Evolutionary conservation across 2,329 filamentous ascomycete genomes (phyloP), one percentile per base, ranked within the genome.

Genomic region (Phyllosticta citriasiana): DNA sequence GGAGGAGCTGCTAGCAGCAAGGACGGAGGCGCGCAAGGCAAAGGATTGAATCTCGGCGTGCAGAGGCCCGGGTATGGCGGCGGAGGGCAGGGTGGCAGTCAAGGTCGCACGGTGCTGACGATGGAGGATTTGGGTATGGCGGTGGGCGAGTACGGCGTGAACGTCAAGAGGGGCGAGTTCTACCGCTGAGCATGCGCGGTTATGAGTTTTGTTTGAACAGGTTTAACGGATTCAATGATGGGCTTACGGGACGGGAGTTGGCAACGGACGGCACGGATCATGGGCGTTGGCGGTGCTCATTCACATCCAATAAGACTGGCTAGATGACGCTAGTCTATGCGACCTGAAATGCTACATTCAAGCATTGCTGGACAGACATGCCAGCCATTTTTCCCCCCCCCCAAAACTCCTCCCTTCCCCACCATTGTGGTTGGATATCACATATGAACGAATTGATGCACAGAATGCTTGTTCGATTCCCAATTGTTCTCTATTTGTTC

Each of bases 101-200:
- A 95, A 77, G 96, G 95, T 65, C 83, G 91, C 65, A 97, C 94
- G 19, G 93, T 99, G 60, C 80, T 99, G 64, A 97, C 94, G 0
- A 97, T 99, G 94, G 94, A 99, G 77, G 94, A 99, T 74, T 75
- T 99, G 68, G 94, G 94, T 16, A 97, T 97, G 91, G 94, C 94
- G 1, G 93, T 97, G 30, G 89, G 89, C 33, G 94, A 99, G 79
- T 99, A 97, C 72, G 94, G 94, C 1, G 91, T 99, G 58, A 99
- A 96, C 72, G 89, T 97, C 59, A 97, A 96, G 84, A 83, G 94
- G 65, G 92, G 93, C 71, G 94, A 99, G 78, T 99, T 97, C 72
- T 99, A 99, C 74, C 83, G 92, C 69, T 97, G 73, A 19, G 19
- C 10, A 2, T 5, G 19, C 10, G 16, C 9, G 52, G 40, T 16